Conservation (phyloP, 768 basidiomycete genomes). For the Auricularia sp. region DNA sequence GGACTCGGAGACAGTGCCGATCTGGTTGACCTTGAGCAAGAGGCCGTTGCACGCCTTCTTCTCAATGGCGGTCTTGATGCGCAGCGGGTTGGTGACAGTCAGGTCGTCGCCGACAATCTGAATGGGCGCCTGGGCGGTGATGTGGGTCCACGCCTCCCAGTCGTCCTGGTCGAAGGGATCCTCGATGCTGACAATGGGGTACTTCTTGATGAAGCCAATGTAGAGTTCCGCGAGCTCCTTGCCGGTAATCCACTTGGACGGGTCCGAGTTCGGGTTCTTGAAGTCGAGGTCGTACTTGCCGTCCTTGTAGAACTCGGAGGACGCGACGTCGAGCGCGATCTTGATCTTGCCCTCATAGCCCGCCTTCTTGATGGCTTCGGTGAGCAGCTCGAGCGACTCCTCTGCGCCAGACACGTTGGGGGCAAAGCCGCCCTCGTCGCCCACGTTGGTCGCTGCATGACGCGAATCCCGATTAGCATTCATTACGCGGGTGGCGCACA, state of each 20-base stretch:
- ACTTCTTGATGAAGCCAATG: slow-evolving; percentile 76
- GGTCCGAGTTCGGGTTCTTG: slow-evolving; percentile 99
- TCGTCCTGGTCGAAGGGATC: slow-evolving; percentile 99
- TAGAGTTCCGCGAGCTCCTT: slow-evolving; percentile 89
- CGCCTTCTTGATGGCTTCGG: slow-evolving; percentile 94
- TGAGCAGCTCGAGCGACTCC: slow-evolving; percentile 91
- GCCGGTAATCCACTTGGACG: slow-evolving; percentile 92
- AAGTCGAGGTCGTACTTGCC: slow-evolving; percentile 99
- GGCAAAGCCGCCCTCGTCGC: slow-evolving; percentile 99
- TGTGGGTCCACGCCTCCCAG: slow-evolving; percentile 96
- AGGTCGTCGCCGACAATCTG: slow-evolving; percentile 95
- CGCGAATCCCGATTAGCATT: not conserved
- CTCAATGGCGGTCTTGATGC: slow-evolving; percentile 98
- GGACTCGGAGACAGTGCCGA: slow-evolving; percentile 96
- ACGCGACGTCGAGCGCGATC: slow-evolving; percentile 96
- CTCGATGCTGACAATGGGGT: slow-evolving; percentile 92
- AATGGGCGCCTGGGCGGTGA: slow-evolving; percentile 68
- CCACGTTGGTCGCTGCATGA: slow-evolving; percentile 84
- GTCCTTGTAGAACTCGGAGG: slow-evolving; percentile 99
- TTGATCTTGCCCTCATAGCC: slow-evolving; percentile 98
- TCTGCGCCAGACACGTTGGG: slow-evolving; percentile 97
- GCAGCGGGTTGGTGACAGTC: slow-evolving; percentile 93
- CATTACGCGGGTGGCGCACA: not conserved
- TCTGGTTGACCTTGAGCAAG: slow-evolving; percentile 98
- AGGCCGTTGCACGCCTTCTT: slow-evolving; percentile 99